These are phyloP conservation scores for Verticillium alfalfae DNA, from an alignment of 2,329 filamentous ascomycete species.

Conservation along the genomic window DNA sequence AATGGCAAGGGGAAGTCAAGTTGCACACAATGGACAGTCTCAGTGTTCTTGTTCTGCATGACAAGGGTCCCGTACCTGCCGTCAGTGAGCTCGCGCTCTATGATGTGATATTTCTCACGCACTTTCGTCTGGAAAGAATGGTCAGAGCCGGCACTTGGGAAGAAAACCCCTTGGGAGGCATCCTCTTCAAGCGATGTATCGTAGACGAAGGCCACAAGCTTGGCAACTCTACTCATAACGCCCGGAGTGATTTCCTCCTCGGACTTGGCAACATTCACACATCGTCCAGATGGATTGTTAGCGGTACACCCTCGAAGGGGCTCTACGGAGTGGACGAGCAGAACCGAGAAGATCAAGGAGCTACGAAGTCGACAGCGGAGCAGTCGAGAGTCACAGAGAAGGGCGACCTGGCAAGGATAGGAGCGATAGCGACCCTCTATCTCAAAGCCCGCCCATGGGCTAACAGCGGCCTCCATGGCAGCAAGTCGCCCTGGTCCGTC, in stretches of 20 bases:
- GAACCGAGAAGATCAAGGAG: constrained; percentile 10
- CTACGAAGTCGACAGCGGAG: constrained; percentile 8
- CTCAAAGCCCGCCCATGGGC: constrained; percentile 76
- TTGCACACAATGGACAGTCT: constrained; percentile 66
- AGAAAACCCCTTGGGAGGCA: constrained; percentile 56
- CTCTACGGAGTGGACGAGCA: constrained; percentile 59
- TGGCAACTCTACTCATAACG: constrained; percentile 54
- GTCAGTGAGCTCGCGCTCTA: constrained; percentile 55
- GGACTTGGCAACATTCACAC: constrained; percentile 51
- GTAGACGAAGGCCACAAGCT: constrained; percentile 90
- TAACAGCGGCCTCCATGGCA: constrained; percentile 47
- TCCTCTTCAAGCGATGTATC: constrained; percentile 85
- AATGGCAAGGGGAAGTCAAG: constrained; percentile 76
- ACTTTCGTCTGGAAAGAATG: constrained; percentile 63
- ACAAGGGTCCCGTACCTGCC: not conserved
- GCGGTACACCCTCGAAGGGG: constrained; percentile 81
- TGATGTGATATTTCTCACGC: constrained; percentile 76
- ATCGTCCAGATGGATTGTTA: constrained; percentile 81
- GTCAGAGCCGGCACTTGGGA: constrained; percentile 24
- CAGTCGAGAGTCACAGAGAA: constrained; percentile 44
- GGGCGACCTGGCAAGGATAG: constrained; percentile 60
- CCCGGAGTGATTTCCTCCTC: constrained; percentile 49
- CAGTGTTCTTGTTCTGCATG: constrained; percentile 54
- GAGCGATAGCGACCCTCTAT: constrained; percentile 64
- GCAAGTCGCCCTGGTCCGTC: constrained; percentile 61